phyloP scores from a whole-genome alignment of 1,284 basidiomycete species.

The Tilletia caries region DNA sequence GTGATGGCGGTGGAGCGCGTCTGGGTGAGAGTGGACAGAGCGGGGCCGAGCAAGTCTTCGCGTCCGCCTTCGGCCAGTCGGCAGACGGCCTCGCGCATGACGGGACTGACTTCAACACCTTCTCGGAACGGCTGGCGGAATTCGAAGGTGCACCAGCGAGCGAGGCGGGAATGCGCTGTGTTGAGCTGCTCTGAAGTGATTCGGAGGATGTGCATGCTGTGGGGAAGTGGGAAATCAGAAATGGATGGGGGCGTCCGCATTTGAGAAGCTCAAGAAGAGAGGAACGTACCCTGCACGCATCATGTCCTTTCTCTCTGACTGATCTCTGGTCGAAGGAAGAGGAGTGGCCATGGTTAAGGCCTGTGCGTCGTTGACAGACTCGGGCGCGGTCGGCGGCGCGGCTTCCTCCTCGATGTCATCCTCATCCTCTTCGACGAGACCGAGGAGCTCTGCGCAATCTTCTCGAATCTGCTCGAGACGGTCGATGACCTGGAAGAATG shows the following conservation, averaged over 20 bases:
- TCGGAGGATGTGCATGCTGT: slow-evolving; percentile 68
- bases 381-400: slow-evolving; percentile 34
- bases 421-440: slow-evolving; percentile 69
- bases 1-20: slow-evolving; percentile 77
- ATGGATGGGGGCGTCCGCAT: slow-evolving; percentile 22
- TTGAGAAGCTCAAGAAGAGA: slow-evolving; percentile 12
- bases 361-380: background rate
- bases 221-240: background rate
- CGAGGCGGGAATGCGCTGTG: slow-evolving; percentile 81
- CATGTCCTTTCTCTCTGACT: slow-evolving; percentile 4
- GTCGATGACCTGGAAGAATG: slow-evolving; percentile 81
- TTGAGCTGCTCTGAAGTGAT: slow-evolving; percentile 77
- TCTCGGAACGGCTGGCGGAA: slow-evolving; percentile 63
- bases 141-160: slow-evolving; percentile 79
- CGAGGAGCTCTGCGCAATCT: slow-evolving; percentile 80
- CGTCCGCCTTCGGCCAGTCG: slow-evolving; percentile 68
- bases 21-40: slow-evolving; percentile 71
- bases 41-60: slow-evolving; percentile 49
- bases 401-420: slow-evolving; percentile 72
- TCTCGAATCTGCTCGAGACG: slow-evolving; percentile 75
- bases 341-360: background rate
- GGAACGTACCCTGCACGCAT: slow-evolving; percentile 10
- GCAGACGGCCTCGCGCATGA: slow-evolving; percentile 70
- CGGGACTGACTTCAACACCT: slow-evolving; percentile 68
- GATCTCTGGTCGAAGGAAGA: background rate